Evolutionary conservation across 2,329 filamentous ascomycete species (phyloP).

Genomic region (Hypoxylon rubiginosum): DNA sequence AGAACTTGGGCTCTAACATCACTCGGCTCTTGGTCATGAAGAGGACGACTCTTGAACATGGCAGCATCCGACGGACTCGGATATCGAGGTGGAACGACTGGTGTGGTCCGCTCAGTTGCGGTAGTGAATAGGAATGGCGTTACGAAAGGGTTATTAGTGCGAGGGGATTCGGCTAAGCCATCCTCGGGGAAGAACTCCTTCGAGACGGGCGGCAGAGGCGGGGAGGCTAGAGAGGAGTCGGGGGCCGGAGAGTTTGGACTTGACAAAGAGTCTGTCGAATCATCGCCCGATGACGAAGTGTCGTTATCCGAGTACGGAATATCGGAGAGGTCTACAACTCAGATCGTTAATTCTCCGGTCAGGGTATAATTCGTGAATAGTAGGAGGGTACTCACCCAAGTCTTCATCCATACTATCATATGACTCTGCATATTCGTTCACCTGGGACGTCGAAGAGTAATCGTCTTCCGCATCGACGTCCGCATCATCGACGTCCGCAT

Average conservation of each 20-base stretch:
- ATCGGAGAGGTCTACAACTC: constrained; percentile 8
- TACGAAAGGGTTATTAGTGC: constrained; percentile 13
- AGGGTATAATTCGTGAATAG: not conserved
- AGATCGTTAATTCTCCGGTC: constrained; percentile 1
- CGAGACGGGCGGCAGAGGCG: constrained; percentile 8
- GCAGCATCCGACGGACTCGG: constrained; percentile 52
- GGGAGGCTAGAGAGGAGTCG: constrained; percentile 15
- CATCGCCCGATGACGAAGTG: constrained; percentile 28
- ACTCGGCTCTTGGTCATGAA: constrained; percentile 45
- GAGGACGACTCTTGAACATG: constrained; percentile 50
- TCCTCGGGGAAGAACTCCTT: not conserved
- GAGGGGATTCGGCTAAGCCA: not conserved
- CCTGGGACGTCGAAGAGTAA: constrained; percentile 25
- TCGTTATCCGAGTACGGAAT: constrained; percentile 28
- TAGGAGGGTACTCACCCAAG: constrained; percentile 29
- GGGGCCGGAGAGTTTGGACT: constrained; percentile 7
- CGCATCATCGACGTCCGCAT: not conserved
- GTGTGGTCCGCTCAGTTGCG: not conserved
- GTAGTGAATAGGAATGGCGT: constrained; percentile 26
- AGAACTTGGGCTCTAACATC: constrained; percentile 50
- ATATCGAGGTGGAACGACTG: constrained; percentile 26
- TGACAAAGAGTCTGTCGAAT: constrained; percentile 12
- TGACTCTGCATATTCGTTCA: constrained; percentile 15
- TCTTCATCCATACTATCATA: constrained; percentile 30
- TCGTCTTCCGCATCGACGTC: constrained; percentile 2